Evolutionary conservation across 2,329 filamentous ascomycete species (phyloP), one percentile per base, ranked within the genome.

Genomic region (Colletotrichum tabaci): DNA sequence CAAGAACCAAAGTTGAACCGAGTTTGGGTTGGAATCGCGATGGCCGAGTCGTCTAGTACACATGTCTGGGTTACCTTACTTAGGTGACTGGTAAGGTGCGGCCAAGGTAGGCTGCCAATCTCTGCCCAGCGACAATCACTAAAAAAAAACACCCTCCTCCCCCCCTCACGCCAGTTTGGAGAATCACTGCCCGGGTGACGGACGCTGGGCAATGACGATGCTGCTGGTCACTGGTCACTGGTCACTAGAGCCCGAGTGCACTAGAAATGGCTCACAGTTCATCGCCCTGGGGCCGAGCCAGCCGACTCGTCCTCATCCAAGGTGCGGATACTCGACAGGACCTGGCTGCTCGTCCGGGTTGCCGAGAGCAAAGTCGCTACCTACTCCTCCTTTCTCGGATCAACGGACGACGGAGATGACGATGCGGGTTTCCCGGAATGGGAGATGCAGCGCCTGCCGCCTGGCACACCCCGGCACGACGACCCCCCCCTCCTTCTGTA

Each of bases 291-390:
- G 30, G 30, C 30, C 30, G 30, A 30, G 30, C 30, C 30, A 30
- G 30, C 30, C 30, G 30, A 30, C 30, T 9, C 30, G 30, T 30
- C 8, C 30, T 30, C 30, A 30, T 30, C 30, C 30, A 30, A 30
- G 30, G 30, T 30, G 30, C 30, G 30, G 30, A 30, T 8, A 30
- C 30, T 30, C 30, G 30, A 30, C 30, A 30, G 23, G 8, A 13
- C 23, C 44, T 57, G 23, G n/a, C 40, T 16, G 13, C 42, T 40
- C 49, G 16, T 57, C 57, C 63, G 67, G 67, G 42, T 71, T 30
- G 30, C 63, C 67, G 67, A 57, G 67, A 63, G 67, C 56, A 23
- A 35, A 30, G 30, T 1, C 30, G 30, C 30, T 30, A 30, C 30
- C 30, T 30, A 30, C 30, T 8, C 1, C 30, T 35, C 30, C 30